These are phyloP conservation scores for Coelastrella sp. DNA, from an alignment of 139 green algal genomes.

Conservation along the genomic window DNA sequence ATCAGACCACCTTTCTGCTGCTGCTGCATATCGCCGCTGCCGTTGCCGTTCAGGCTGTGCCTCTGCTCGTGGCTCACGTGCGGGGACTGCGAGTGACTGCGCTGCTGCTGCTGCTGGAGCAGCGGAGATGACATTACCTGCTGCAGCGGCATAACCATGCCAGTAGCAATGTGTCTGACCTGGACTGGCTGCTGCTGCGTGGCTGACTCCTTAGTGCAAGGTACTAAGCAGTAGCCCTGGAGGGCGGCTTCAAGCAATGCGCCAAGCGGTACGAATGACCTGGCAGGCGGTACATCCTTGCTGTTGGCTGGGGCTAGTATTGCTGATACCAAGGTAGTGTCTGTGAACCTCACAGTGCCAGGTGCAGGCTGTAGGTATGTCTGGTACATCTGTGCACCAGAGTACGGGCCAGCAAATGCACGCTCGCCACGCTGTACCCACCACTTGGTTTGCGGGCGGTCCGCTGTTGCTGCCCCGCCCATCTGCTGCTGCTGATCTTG, in stretches of 20 bases:
- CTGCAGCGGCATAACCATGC: slow-evolving; percentile 24
- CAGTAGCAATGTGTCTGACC: not conserved
- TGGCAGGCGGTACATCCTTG: not conserved
- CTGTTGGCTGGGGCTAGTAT: not conserved
- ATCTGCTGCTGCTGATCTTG: slow-evolving; percentile 30
- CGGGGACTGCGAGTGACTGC: not conserved
- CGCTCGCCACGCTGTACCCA: slow-evolving; percentile 39
- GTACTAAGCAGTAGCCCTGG: slow-evolving; percentile 24
- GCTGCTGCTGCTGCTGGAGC: slow-evolving; percentile 33
- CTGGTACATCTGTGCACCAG: slow-evolving; percentile 32
- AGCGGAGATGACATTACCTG: slow-evolving; percentile 20
- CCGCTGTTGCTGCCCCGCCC: not conserved
- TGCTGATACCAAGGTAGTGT: not conserved
- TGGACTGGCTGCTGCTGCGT: not conserved
- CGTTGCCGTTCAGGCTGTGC: slow-evolving; percentile 14
- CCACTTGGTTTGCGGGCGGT: not conserved
- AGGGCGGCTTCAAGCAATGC: slow-evolving; percentile 20
- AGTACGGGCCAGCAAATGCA: slow-evolving; percentile 29
- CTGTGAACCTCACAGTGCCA: not conserved
- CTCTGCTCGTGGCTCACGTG: not conserved
- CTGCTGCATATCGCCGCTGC: slow-evolving; percentile 18
- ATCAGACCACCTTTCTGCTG: slow-evolving; percentile 21
- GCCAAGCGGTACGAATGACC: slow-evolving; percentile 16
- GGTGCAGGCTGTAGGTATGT: slow-evolving; percentile 21
- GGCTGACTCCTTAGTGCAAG: not conserved